Evolutionary conservation across 352 stramenopile species (phyloP), one percentile per base, ranked within the genome.

Genomic region (Globisporangium canariense): DNA sequence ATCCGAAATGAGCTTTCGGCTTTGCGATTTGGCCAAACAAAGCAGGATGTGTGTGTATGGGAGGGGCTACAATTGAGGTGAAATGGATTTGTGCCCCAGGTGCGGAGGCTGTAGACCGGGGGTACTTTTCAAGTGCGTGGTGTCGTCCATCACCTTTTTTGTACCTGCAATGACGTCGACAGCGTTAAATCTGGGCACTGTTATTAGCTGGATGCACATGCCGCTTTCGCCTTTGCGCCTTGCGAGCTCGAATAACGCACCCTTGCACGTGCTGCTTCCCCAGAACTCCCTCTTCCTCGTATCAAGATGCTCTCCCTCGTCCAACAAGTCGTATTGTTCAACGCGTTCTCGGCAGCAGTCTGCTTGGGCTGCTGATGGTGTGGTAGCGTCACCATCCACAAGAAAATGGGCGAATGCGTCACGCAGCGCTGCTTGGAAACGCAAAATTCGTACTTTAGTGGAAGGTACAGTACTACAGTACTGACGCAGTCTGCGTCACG

Each of bases 1-100:
- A 66, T 66, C 61, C 51, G 14, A 61, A 66, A 65, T 65, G 57
- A 63, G 45, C 22, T 46, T 49, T 50, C 32, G 36, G 36, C 36
- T 55, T 55, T 14, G 49, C 14, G 9, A 14, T 14, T 43, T 58
- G 34, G 51, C 51, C 51, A 58, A 58, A 58, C 51, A 22, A 43
- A 43, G 43, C 51, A 22, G 41, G n/a, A 41, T 20, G 25, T n/a
- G n/a, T 41, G 36, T 16, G 9, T 16, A 4, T 41, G 20, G 18
- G 5, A 8, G 9, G 55, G 40, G 38, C n/a, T 49, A 36, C 55
- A 50, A 61, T 62, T 40, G 7, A 36, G 22, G 10, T 6, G 36
- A 32, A 22, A 18, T 46, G 40, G 6, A 61, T 11, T 52, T 41
- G n/a, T 51, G 40, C 38, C 43, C 20, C 16, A n/a, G 8, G 5